A percentile compares a stretch with the other conserved stretches of the same genome.
These are phyloP conservation scores for Litsea cubeba DNA, from an alignment of 164 flowering plant genomes.

Conservation along the genomic window DNA sequence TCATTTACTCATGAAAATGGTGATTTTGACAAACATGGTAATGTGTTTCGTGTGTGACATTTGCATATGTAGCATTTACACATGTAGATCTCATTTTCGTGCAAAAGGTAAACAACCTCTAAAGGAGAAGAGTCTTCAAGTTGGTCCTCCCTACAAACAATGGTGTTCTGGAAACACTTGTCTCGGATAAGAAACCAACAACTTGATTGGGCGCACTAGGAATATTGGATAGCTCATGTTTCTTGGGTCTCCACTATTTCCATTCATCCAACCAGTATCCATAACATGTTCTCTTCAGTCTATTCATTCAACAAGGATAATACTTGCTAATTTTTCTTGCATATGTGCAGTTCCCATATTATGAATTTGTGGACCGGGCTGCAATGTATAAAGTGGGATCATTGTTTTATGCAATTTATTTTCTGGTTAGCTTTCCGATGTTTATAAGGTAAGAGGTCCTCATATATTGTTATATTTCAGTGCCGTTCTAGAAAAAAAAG, in stretches of 20 bases:
- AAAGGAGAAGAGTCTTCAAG: no score
- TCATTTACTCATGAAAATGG: no score
- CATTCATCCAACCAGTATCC: background rate
- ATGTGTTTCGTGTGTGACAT: no score
- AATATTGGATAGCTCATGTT: no score
- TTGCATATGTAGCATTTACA: no score
- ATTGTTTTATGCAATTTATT: constrained; percentile 94
- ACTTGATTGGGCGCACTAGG: no score
- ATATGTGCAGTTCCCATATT: constrained; percentile 89
- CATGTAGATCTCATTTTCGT: no score
- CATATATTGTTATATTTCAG: no score
- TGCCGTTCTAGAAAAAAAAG: no score
- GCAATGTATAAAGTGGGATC: constrained; percentile 94
- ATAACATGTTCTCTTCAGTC: background rate
- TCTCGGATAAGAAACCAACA: background rate
- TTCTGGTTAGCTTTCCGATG: constrained; percentile 97
- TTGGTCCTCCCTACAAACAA: background rate
- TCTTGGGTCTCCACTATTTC: background rate
- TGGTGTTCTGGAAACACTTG: background rate
- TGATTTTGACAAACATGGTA: no score
- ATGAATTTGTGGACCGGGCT: constrained; percentile 81
- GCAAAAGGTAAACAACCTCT: no score
- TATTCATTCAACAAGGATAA: background rate
- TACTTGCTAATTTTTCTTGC: background rate
- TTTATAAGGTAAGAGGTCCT: constrained; percentile 68